Conservation (phyloP, 2,329 filamentous ascomycete genomes). For the Talaromyces funiculosus region DNA sequence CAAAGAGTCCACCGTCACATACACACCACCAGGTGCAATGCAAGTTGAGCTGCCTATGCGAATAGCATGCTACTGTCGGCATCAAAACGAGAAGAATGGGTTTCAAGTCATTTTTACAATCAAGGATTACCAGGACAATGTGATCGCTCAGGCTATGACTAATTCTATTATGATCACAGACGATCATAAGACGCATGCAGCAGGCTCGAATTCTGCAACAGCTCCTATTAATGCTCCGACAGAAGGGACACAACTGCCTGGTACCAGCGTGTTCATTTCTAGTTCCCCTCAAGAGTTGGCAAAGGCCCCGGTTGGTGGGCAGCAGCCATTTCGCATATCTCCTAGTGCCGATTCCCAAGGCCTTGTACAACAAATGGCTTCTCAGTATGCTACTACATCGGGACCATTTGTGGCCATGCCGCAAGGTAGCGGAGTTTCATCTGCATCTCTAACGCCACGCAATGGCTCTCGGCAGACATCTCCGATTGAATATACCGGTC, state of each 20-base stretch:
- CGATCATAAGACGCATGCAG: slow-evolving; percentile 82
- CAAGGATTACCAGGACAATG: slow-evolving; percentile 68
- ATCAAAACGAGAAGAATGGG: slow-evolving; percentile 87
- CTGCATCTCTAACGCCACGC: slow-evolving; percentile 51
- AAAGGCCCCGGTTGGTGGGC: slow-evolving; percentile 28
- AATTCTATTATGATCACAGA: slow-evolving; percentile 95
- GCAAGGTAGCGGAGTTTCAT: slow-evolving; percentile 35
- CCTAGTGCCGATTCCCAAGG: slow-evolving; percentile 60
- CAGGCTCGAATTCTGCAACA: slow-evolving; percentile 31
- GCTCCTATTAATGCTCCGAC: slow-evolving; percentile 30
- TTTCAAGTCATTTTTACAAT: slow-evolving; percentile 94
- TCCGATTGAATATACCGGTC: slow-evolving; percentile 59
- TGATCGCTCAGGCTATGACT: slow-evolving; percentile 79
- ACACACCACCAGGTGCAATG: slow-evolving; percentile 54
- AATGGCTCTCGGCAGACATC: slow-evolving; percentile 69
- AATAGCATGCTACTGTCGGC: slow-evolving; percentile 93
- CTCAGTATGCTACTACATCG: slow-evolving; percentile 35
- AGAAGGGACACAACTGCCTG: slow-evolving; percentile 39
- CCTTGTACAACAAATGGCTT: slow-evolving; percentile 49
- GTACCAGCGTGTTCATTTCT: slow-evolving; percentile 40
- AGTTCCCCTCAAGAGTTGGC: slow-evolving; percentile 25
- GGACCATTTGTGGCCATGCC: slow-evolving; percentile 35
- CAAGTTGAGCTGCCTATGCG: slow-evolving; percentile 86
- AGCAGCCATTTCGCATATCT: slow-evolving; percentile 49
- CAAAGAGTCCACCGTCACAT: slow-evolving; percentile 43